Conservation (phyloP, 768 basidiomycete genomes). For the Russula foetens region DNA sequence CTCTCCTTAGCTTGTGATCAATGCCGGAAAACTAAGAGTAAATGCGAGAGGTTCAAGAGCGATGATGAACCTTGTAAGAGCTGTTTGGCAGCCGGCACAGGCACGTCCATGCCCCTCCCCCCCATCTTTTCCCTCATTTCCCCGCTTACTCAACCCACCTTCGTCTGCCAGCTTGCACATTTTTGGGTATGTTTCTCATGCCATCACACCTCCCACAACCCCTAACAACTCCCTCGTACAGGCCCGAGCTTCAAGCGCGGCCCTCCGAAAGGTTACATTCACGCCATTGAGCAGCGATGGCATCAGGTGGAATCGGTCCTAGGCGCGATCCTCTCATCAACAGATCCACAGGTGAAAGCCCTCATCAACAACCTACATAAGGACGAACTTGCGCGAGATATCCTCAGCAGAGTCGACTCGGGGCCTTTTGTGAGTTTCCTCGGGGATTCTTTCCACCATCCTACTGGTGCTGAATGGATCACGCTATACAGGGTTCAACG, state of each 20-base stretch:
- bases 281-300: constrained; percentile 87
- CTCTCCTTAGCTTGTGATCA: constrained; percentile 67
- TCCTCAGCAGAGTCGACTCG: constrained; percentile 65
- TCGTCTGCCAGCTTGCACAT: constrained; percentile 49
- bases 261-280: constrained; percentile 85
- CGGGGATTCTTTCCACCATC: not conserved
- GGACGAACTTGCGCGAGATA: constrained; percentile 71
- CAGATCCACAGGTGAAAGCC: constrained; percentile 53
- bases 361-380: constrained; percentile 56
- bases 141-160: constrained; percentile 15
- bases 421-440: constrained; percentile 61
- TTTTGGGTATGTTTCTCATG: constrained; percentile 37
- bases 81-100: constrained; percentile 48
- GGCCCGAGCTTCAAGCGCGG: constrained; percentile 79
- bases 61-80: constrained; percentile 52
- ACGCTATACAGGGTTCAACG: constrained; percentile 47
- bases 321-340: constrained; percentile 69
- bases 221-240: constrained; percentile 23
- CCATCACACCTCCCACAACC: not conserved
- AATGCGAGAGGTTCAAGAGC: constrained; percentile 56
- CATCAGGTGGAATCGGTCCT: constrained; percentile 90
- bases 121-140: constrained; percentile 20
- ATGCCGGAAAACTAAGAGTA: constrained; percentile 82
- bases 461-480: constrained; percentile 4
- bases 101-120: constrained; percentile 24